Base-by-base conservation (phyloP, 2,329 filamentous ascomycete genomes). In the Aspergillus sp. region DNA sequence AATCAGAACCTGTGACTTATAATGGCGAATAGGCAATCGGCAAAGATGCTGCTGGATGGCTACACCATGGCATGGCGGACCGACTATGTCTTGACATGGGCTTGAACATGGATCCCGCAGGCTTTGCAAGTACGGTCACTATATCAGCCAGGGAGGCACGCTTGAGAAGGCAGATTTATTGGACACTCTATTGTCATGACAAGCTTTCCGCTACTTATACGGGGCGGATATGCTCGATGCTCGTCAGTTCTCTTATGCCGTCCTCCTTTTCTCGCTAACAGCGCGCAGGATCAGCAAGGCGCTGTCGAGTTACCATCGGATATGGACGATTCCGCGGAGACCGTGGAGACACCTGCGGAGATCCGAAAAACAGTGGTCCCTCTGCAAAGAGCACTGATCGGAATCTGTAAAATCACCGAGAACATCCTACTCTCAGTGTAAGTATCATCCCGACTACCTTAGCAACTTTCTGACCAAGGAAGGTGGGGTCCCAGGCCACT, bases 41-140 rank as follows among this genome's bases (percentile, higher is more conserved):
- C 2, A 67, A 68, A 5, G 75, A 77, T 61, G 74, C 75, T 5
- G 70, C 73, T 1, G 72, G 74, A 2, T 76, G 74, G 74, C 67
- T 76, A 5, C 70, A 76, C 49, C 71, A 75, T 21, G 75, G 75
- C 1, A 76, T 77, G 70, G 76, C 76, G 0, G 71, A 64, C 45
- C 67, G 74, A 6, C 59, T 78, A 9, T 70, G 70, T 10, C 65
- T 77, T 0, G 76, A 78, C 19, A 74, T 78, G 72, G 76, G 76
- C 0, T 62, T 78, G 0, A 77, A 78, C 28, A 64, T 76, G 17
- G 74, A 78, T 30, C 67, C 72, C 1, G 64, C 67, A 0, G 68
- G 67, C 15, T 60, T 75, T 3, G 60, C 65, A 9, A 69, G 69
- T 9, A 66, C 72, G 9, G 65, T 65, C n/a, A 53, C 63, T 5